Conservation (phyloP, 805 yeast species). For the Candida fluviatilis region DNA sequence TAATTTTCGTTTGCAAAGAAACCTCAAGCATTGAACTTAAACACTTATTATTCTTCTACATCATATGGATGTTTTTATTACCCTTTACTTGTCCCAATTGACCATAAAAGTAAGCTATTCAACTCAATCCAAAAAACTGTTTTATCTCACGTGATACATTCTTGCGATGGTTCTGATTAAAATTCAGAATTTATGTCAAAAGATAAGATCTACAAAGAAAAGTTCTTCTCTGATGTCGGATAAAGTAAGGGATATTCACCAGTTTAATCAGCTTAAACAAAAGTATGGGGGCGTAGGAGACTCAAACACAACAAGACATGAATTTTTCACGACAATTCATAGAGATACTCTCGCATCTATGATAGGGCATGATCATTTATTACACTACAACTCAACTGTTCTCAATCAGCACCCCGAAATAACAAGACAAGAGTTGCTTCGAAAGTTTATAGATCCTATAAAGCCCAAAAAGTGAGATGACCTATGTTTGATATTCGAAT, state of each 20-base stretch:
- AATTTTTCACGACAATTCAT: constrained; percentile 65
- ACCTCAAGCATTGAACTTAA: no score
- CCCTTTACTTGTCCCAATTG: no score
- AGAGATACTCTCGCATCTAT: constrained; percentile 63
- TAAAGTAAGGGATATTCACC: constrained; percentile 34
- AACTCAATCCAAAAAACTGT: no score
- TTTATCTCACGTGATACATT: no score
- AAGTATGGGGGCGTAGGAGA: constrained; percentile 75
- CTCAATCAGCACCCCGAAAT: constrained; percentile 36
- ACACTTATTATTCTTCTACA: no score
- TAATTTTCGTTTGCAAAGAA: no score
- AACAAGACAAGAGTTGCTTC: constrained; percentile 27
- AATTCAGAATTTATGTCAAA: no score
- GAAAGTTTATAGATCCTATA: constrained; percentile 28
- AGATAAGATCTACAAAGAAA: no score
- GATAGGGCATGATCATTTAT: constrained; percentile 52
- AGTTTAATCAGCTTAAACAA: constrained; percentile 31
- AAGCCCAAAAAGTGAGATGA: not conserved
- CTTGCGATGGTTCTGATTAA: no score
- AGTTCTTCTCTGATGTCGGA: constrained; percentile 30
- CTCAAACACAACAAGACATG: constrained; percentile 62
- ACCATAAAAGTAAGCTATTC: no score
- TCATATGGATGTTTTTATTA: no score
- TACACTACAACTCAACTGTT: constrained; percentile 53
- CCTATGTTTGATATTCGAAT: no score